phyloP scores from a whole-genome alignment of 495 filamentous ascomycete species.

The Neurospora sp. region DNA sequence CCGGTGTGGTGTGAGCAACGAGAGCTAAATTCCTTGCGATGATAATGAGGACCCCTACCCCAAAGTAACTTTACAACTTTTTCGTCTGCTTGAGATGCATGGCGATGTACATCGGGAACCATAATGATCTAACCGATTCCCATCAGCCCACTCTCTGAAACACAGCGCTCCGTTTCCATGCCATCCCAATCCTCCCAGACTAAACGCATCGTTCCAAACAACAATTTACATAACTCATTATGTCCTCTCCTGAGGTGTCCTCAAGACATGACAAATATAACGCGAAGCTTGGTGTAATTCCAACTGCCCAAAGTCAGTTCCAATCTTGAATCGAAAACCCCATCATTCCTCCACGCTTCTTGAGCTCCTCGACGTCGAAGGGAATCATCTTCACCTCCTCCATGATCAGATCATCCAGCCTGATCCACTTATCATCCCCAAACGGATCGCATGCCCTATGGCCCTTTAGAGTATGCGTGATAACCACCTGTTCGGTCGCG shows the following conservation, averaged over 20 bases:
- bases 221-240: not conserved
- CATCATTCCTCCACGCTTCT: not conserved
- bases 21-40: not conserved
- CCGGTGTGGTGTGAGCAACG: not conserved
- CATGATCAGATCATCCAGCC: not conserved
- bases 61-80: not conserved
- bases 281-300: not conserved
- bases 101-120: not conserved
- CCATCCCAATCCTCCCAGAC: not conserved
- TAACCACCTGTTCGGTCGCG: not conserved
- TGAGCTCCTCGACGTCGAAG: not conserved
- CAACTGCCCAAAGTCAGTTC: not conserved
- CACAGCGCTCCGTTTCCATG: not conserved
- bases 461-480: not conserved
- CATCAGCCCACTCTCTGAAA: not conserved
- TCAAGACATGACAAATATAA: not conserved
- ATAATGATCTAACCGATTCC: not conserved
- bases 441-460: not conserved
- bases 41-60: not conserved
- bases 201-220: not conserved
- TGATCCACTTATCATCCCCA: not conserved
- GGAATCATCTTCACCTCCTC: not conserved
- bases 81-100: not conserved
- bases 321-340: not conserved
- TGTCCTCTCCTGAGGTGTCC: not conserved